phyloP scores from a whole-genome alignment of 495 filamentous ascomycete genomes.

The Hypoxylon rickii region DNA sequence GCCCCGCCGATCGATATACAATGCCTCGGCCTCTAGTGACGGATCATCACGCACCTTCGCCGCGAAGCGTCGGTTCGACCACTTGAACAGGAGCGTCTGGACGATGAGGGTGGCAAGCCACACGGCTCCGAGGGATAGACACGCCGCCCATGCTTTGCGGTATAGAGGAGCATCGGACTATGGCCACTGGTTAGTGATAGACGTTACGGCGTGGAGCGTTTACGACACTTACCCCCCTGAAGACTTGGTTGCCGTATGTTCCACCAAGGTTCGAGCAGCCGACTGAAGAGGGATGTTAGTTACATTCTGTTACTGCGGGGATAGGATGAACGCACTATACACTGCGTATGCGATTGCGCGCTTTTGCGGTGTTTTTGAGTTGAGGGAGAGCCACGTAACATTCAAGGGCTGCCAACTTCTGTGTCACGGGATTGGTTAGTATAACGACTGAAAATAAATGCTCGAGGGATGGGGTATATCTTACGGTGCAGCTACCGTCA shows the following conservation, averaged over 20 bases:
- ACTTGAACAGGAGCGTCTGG: constrained; percentile 19
- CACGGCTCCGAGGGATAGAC: constrained; percentile 20
- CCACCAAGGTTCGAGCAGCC: constrained; percentile 25
- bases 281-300: too few species aligned
- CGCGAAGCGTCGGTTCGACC: constrained; percentile 22
- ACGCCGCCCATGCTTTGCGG: constrained; percentile 22
- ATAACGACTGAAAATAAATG: too few species aligned
- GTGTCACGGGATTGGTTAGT: too few species aligned
- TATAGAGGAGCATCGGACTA: constrained; percentile 26
- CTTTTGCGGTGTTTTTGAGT: constrained; percentile 22
- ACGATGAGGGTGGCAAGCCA: constrained; percentile 18
- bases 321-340: constrained; percentile 10
- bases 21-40: constrained; percentile 6
- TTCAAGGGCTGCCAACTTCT: constrained; percentile 26
- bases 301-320: too few species aligned
- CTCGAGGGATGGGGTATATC: too few species aligned
- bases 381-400: constrained; percentile 23
- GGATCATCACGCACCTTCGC: constrained; percentile 12
- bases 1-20: constrained; percentile 22
- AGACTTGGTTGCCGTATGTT: constrained; percentile 26
- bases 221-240: constrained; percentile 18
- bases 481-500: constrained; percentile 25
- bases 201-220: neutral
- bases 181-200: neutral
- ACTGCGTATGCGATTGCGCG: constrained; percentile 24